Evolutionary conservation across 2,329 filamentous ascomycete species (phyloP).

Genomic region (Metarhizium album): DNA sequence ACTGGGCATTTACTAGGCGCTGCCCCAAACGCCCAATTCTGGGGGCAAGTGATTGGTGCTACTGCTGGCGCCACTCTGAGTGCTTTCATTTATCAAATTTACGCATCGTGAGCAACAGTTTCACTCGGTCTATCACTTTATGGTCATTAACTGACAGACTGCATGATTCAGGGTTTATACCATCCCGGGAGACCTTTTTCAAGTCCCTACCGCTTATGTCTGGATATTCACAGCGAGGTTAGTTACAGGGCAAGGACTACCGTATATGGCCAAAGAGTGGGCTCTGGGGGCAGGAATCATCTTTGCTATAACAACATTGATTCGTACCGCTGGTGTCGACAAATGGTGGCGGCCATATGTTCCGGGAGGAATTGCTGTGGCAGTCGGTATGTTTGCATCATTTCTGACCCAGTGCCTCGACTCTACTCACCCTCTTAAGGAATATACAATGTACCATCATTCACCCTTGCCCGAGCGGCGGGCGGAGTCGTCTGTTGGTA

Average conservation of each 20-base stretch:
- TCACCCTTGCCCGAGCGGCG: conserved; percentile 78
- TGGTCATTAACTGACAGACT: not conserved
- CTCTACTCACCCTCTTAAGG: conserved; percentile 32
- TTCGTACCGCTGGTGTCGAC: conserved; percentile 50
- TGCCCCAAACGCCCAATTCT: conserved; percentile 90
- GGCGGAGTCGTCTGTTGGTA: conserved; percentile 69
- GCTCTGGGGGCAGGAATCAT: conserved; percentile 63
- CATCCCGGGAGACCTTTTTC: conserved; percentile 80
- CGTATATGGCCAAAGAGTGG: conserved; percentile 72
- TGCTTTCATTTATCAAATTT: conserved; percentile 79
- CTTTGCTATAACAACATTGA: conserved; percentile 59
- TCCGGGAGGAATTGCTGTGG: conserved; percentile 90
- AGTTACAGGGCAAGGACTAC: conserved; percentile 82
- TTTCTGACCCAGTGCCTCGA: not conserved
- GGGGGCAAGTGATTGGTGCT: conserved; percentile 86
- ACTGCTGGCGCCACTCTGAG: conserved; percentile 77
- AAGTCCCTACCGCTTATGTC: conserved; percentile 88
- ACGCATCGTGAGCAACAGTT: conserved; percentile 43
- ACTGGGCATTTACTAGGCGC: conserved; percentile 89
- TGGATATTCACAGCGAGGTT: conserved; percentile 96
- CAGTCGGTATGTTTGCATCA: conserved; percentile 52
- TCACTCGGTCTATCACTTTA: not conserved
- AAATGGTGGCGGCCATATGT: conserved; percentile 63
- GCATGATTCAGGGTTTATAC: conserved; percentile 55
- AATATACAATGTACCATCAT: conserved; percentile 97